A percentile compares a stretch with the other conserved stretches of the same genome.
Evolutionary conservation across 345 rosid genomes (phyloP).

Genomic region (Populus pruinosa): DNA sequence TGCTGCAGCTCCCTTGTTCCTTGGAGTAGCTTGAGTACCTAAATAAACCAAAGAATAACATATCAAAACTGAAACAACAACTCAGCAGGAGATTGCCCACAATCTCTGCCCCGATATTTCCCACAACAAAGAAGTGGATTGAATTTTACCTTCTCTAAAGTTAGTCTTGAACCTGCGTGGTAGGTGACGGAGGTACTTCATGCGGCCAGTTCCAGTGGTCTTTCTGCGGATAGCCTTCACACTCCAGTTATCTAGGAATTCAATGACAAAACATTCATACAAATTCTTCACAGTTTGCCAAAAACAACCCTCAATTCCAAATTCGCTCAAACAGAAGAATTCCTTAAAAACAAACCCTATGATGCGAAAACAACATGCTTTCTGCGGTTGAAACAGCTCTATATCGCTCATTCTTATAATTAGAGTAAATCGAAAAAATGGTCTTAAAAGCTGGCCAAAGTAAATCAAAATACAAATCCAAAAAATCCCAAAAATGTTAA

Average conservation of each 20-base stretch:
- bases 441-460: neutral
- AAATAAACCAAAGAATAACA: no score
- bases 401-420: neutral
- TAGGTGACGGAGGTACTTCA: conserved; percentile 23
- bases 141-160: conserved; percentile 16
- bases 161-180: conserved; percentile 30
- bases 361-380: neutral
- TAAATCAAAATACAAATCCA: neutral
- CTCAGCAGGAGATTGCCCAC: no score
- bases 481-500: neutral
- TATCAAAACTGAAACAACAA: neutral
- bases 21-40: conserved; percentile 26
- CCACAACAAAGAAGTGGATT: neutral
- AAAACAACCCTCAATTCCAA: neutral
- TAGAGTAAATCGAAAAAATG: neutral
- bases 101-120: no score
- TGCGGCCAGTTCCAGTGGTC: conserved; percentile 28
- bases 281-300: no score
- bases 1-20: conserved; percentile 21
- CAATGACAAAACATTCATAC: neutral
- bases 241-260: conserved; percentile 19
- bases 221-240: conserved; percentile 26
- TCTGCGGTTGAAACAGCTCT: neutral
- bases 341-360: neutral
- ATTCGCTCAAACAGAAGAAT: neutral